Base-by-base conservation (phyloP, 2,329 filamentous ascomycete genomes). In the Trichoderma pleuroti region DNA sequence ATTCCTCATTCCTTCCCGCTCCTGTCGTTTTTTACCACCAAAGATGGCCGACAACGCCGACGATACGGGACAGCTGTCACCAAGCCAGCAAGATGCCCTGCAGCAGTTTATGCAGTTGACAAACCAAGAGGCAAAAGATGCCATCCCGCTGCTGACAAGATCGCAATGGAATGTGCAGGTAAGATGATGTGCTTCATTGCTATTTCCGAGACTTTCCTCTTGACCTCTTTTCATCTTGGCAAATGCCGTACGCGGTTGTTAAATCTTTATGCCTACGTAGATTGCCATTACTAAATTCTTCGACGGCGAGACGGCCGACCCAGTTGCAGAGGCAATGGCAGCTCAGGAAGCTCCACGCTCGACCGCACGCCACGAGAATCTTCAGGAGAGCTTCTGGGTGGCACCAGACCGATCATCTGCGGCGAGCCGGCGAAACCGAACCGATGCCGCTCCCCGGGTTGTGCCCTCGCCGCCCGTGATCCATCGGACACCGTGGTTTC, bases 241-340 rank as follows among this genome's bases (percentile, higher is more conserved):
- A 5, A 6, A 49, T 7, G 16, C 24, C 24, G 2, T 34, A 16
- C 18, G 12, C 14, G 10, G 10, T 36, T 28, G 28, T 57, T 68
- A 28, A 28, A 61, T 56, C 28, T 7, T 6, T 7, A 42, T 24
- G 16, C 70, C 5, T 78, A n/a, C n/a, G n/a, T n/a, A 98, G 91
- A 97, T 98, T 76, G 95, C 96, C 71, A 95, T 99, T 74, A 90
- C 96, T 74, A 97, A 97, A 78, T 98, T 98, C 87, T 99, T 98
- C 80, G 96, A 99, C 77, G 96, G 96, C 75, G 96, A 98, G 82
- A 91, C 91, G 4, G 88, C 93, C 62, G 93, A 97, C 79, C 91
- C 89, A 14, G 84, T 95, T 21, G 91, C 92, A 71, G 93, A 96
- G 82, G 92, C 92, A 71, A 86, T 90, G 64, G 87, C 90, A 62